A percentile compares a stretch with the other conserved stretches of the same genome.
Conservation (phyloP, 768 basidiomycete species). For the Panaeolus papilionaceus region DNA sequence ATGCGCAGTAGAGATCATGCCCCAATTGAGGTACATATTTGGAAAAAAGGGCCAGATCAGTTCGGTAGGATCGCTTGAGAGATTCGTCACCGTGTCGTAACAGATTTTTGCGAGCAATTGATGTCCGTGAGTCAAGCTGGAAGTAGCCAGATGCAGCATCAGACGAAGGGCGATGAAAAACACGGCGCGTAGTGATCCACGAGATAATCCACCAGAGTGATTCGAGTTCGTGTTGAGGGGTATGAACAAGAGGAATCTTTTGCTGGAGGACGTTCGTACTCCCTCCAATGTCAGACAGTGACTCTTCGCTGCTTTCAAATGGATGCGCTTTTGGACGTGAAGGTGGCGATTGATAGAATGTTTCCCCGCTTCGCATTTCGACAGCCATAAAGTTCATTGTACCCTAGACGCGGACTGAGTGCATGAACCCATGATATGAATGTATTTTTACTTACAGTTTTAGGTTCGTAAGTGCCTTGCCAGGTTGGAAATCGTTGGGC, state of each 20-base stretch:
- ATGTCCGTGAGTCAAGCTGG: too few species aligned
- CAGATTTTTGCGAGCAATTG: too few species aligned
- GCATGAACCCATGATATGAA: background rate
- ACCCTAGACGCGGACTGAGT: slow-evolving; percentile 18
- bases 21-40: too few species aligned
- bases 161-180: slow-evolving; percentile 15
- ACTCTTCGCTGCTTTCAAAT: slow-evolving; percentile 12
- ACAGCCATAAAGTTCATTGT: slow-evolving; percentile 25
- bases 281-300: slow-evolving; percentile 11
- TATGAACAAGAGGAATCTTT: slow-evolving; percentile 12
- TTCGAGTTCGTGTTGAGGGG: slow-evolving; percentile 21
- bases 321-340: background rate
- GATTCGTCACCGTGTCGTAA: too few species aligned
- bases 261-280: slow-evolving; percentile 13
- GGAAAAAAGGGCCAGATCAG: too few species aligned
- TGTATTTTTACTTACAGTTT: slow-evolving; percentile 20
- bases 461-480: slow-evolving; percentile 18
- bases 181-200: slow-evolving; percentile 18
- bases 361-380: slow-evolving; percentile 19
- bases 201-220: slow-evolving; percentile 23
- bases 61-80: too few species aligned
- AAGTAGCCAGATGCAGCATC: background rate
- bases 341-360: slow-evolving; percentile 15
- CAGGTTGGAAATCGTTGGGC: slow-evolving; percentile 19
- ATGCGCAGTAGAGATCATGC: too few species aligned